phyloP scores from a whole-genome alignment of 2,329 filamentous ascomycete species.

The Fusarium sp. region DNA sequence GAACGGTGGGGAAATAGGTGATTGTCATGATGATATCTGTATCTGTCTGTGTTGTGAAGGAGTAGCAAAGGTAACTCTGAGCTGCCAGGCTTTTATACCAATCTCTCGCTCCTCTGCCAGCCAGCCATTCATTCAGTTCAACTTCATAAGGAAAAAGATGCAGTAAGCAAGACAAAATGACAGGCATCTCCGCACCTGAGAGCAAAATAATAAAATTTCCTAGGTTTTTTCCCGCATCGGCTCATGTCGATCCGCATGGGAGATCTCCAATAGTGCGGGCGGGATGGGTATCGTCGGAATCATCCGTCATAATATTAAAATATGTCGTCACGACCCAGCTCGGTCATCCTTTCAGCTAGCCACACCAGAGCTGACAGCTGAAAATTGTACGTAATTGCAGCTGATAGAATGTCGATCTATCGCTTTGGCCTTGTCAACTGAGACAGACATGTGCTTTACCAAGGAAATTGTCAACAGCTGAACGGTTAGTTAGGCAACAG shows the following conservation, averaged over 20 bases:
- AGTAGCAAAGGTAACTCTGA: no score
- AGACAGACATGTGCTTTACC: not conserved
- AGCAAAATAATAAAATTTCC: not conserved
- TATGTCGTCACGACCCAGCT: not conserved
- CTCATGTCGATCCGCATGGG: not conserved
- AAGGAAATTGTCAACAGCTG: no score
- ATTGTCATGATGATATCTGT: not conserved
- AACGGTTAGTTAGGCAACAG: no score
- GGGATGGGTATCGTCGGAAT: accelerated
- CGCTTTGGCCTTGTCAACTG: not conserved
- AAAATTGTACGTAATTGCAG: not conserved
- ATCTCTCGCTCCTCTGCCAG: no score
- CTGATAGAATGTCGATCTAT: not conserved
- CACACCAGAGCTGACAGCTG: not conserved
- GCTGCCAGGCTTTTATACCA: no score
- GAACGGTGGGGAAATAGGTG: not conserved
- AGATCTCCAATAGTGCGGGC: not conserved
- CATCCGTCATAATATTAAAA: not conserved
- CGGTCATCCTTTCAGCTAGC: not conserved
- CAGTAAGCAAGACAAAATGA: not conserved
- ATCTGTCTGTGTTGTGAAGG: no score
- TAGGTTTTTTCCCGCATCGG: not conserved
- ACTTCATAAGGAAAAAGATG: not conserved
- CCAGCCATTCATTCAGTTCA: no score
- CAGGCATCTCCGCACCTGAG: not conserved